Evolutionary conservation across 164 flowering plant species (phyloP), one percentile per base, ranked within the genome.

Genomic region (Vitis rupestris): DNA sequence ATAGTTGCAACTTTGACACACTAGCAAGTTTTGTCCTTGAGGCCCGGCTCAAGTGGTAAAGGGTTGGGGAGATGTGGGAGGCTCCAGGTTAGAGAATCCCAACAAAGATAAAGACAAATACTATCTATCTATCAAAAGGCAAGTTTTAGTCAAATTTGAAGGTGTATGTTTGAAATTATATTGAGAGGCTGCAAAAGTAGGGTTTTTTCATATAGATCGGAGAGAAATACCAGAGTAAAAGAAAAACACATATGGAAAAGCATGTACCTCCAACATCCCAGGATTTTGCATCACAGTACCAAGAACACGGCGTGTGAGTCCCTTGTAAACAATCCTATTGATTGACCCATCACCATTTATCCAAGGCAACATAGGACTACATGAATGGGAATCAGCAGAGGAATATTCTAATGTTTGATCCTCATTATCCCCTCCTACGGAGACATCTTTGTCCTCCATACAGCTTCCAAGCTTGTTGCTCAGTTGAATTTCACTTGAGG

Each of bases 201-300:
- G 44, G 44, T 4, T 37, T 37, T 37, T 37, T 3, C 4, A 37
- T 1, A 37, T 3, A 37, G 44, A 37, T 37, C 0, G 7, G 7
- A 37, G 44, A 37, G 44, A 37, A 3, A 37, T 37, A 37, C 7
- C 44, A 37, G 44, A 37, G 44, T 37, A 6, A 37, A 37, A 37
- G 7, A 37, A 6, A 37, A 37, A 37, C 44, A 37, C 44, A 37
- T 37, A 37, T 3, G 7, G 44, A 57, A 48, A 63, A 70, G 9
- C 15, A 62, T 16, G 48, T 88, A 94, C 99, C 99, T 93, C 97
- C 63, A 84, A 74, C 64, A 96, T 90, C 58, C 98, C 99, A 52
- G 99, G 98, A 74, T 88, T 88, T 85, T 88, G 97, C 97, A 92
- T 87, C 73, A 96, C 92, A 53, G 72, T 81, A 67, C 97, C 99